These are phyloP conservation scores for Calonectria crousiana DNA, from an alignment of 2,329 filamentous ascomycete species.

Conservation along the genomic window DNA sequence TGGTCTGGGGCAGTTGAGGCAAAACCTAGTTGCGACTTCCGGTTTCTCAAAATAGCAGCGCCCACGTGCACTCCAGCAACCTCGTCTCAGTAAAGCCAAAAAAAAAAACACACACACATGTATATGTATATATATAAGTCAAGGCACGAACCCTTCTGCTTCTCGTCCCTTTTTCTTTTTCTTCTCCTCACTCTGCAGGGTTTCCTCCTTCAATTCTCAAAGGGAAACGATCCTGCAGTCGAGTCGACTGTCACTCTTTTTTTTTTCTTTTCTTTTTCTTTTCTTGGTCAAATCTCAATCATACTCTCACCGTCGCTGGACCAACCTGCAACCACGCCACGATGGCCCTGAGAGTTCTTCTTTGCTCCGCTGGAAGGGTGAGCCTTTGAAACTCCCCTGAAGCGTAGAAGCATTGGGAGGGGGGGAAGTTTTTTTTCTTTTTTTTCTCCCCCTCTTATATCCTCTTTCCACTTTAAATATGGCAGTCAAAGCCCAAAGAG, in stretches of 20 bases:
- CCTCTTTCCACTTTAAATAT: background rate
- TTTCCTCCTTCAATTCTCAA: slow-evolving; percentile 18
- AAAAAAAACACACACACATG: too few relatives aligned
- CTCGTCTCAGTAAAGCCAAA: background rate
- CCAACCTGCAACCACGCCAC: slow-evolving; percentile 7
- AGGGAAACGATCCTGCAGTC: slow-evolving; percentile 32
- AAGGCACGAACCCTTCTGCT: background rate
- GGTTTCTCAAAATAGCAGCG: background rate
- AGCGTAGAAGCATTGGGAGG: slow-evolving; percentile 30
- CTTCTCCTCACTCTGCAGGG: slow-evolving; percentile 22
- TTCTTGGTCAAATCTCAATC: slow-evolving; percentile 21
- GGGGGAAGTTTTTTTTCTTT: too few relatives aligned
- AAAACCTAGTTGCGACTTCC: slow-evolving; percentile 6
- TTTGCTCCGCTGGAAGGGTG: slow-evolving; percentile 27
- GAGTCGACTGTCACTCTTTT: slow-evolving; percentile 18
- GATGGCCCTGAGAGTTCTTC: slow-evolving; percentile 27
- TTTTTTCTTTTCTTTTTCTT: background rate
- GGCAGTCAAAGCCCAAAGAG: background rate
- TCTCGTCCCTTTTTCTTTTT: too few relatives aligned
- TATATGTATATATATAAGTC: slow-evolving; percentile 21
- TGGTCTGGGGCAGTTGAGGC: background rate
- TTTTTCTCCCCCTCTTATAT: slow-evolving; percentile 9
- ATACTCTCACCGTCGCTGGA: slow-evolving; percentile 23
- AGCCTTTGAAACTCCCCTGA: slow-evolving; percentile 17
- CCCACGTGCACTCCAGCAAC: background rate